Base-by-base conservation (phyloP, 2,329 filamentous ascomycete species). In the Hirsutella minnesotensis region DNA sequence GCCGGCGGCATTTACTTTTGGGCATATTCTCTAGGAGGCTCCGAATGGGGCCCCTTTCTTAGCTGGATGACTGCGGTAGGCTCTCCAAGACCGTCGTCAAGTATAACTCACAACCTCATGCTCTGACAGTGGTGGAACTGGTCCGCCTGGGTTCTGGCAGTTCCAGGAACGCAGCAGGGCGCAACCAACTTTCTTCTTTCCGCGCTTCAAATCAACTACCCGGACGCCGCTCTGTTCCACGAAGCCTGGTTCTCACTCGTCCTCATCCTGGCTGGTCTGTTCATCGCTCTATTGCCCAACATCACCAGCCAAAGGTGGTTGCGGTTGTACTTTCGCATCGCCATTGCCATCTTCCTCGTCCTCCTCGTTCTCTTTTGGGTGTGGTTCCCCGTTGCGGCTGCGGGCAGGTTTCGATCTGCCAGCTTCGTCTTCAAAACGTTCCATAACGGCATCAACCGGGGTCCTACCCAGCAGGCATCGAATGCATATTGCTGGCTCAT, bases 131-230 rank as follows among this genome's bases (percentile, higher is more conserved):
- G 42, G 42, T 44, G 42, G 42, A 44, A 44, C 24, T 44, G 38
- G 38, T 29, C 42, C 9, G 38, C 24, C 22, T 44, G 42, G 42
- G 35, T 40, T 1, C 18, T 38, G 37, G 42, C 38, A 13, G 24
- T 31, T 29, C 38, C 36, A n/a, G 42, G 42, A 30, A 38, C 38
- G 2, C 42, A 44, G 30, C 42, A 44, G 21, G 42, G 42, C 18
- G 42, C 42, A 18, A 44, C 42, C 21, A 44, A 44, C 42, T 44
- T 44, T 24, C 42, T 44, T 30, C 15, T 44, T 15, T 44, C 42
- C 5, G 42, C 42, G 10, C 42, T 44, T 7, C 22, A 44, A 18
- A 44, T 44, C 29, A 38, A 40, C 37, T 44, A 35, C 15, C 42
- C 42, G 7, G 30, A 44, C n/a, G 38, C 30, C 4, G 42, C 15